Conservation (phyloP, 805 yeast species). For the Wickerhamomyces sydowiorum region DNA sequence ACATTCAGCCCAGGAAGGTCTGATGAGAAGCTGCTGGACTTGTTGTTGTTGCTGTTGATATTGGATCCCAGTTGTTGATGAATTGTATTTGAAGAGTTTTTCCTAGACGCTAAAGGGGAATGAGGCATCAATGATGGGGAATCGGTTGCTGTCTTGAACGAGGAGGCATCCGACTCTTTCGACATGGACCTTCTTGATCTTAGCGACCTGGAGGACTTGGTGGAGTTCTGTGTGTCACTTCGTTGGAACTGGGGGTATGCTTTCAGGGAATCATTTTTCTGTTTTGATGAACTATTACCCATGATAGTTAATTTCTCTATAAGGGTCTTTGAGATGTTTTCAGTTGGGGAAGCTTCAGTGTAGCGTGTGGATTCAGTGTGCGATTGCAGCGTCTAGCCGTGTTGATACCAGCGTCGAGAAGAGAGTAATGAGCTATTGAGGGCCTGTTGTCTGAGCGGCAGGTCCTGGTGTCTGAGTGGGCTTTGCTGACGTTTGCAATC, state of each 20-base stretch:
- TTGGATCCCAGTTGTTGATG: slow-evolving; percentile 8
- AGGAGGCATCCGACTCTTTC: slow-evolving; percentile 24
- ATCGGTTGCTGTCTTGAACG: slow-evolving; percentile 27
- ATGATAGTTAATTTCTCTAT: slow-evolving; percentile 5
- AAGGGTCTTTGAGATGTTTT: background rate
- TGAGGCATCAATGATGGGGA: slow-evolving; percentile 22
- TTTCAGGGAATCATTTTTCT: slow-evolving; percentile 21
- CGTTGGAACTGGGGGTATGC: slow-evolving; percentile 41
- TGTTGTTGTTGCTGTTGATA: background rate
- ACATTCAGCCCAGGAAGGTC: slow-evolving; percentile 16
- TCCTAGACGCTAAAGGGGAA: slow-evolving; percentile 20
- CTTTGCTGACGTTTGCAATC: too few species aligned
- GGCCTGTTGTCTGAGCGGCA: too few species aligned
- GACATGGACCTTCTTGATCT: slow-evolving; percentile 26
- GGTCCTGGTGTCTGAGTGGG: too few species aligned
- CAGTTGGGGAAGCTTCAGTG: too few species aligned
- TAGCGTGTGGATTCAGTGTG: too few species aligned
- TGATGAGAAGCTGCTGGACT: slow-evolving; percentile 4
- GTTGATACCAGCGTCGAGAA: too few species aligned
- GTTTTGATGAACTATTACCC: slow-evolving; percentile 26
- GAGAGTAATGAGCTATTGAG: too few species aligned
- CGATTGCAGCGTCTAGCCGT: too few species aligned
- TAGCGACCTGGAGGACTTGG: slow-evolving; percentile 39
- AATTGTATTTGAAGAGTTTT: slow-evolving; percentile 16
- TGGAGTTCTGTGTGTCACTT: slow-evolving; percentile 48